Evolutionary conservation across 2,329 filamentous ascomycete species (phyloP).

Genomic region (Xylariales sp.): DNA sequence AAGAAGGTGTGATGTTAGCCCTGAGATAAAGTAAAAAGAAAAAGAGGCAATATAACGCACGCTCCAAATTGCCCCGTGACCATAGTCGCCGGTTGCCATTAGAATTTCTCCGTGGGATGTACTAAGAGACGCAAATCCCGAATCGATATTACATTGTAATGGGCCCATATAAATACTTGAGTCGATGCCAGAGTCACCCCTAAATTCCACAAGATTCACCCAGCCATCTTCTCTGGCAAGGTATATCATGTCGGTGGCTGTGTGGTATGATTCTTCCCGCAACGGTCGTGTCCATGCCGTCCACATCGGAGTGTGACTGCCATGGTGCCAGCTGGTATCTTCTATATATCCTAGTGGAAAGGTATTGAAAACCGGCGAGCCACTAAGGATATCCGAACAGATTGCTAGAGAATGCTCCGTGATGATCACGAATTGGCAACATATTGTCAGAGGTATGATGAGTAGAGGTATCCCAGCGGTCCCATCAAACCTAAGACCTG

Average conservation of each 20-base stretch:
- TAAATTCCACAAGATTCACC: conserved; percentile 78
- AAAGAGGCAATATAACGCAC: conserved; percentile 57
- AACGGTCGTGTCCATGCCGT: conserved; percentile 85
- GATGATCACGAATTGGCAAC: conserved; percentile 77
- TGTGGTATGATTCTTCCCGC: conserved; percentile 71
- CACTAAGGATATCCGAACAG: conserved; percentile 65
- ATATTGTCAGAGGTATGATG: conserved; percentile 76
- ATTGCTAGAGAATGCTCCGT: conserved; percentile 69
- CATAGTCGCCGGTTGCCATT: conserved; percentile 80
- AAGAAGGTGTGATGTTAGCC: conserved; percentile 19
- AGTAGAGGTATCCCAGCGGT: conserved; percentile 72
- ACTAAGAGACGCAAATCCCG: conserved; percentile 82
- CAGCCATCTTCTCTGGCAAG: conserved; percentile 88
- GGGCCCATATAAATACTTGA: conserved; percentile 70
- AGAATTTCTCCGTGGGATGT: conserved; percentile 79
- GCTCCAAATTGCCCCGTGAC: conserved; percentile 80
- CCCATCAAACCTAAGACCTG: conserved; percentile 62
- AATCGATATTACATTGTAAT: conserved; percentile 79
- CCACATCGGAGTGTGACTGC: conserved; percentile 71
- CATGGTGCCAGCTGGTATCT: conserved; percentile 60
- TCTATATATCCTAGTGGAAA: conserved; percentile 57
- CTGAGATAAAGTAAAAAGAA: conserved; percentile 8
- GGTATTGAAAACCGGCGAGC: conserved; percentile 60
- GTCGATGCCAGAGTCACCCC: conserved; percentile 65
- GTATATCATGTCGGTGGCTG: conserved; percentile 81